A percentile compares a stretch with the other conserved stretches of the same genome.
Evolutionary conservation across 805 yeast genomes (phyloP).

Genomic region (Candida michaelii): DNA sequence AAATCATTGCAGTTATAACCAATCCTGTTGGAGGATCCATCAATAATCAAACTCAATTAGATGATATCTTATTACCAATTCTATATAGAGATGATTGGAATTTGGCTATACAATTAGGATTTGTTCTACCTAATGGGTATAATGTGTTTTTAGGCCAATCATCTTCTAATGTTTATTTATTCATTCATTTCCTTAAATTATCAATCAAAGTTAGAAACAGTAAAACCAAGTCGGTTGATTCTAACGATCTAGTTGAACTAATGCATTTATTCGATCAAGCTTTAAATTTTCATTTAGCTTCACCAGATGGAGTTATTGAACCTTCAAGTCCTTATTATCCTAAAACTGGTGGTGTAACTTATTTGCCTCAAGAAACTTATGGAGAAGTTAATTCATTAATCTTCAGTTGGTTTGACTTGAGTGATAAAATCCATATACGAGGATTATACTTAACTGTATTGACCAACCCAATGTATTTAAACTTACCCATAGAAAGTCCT

Average conservation of each 20-base stretch:
- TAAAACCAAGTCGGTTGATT: slow-evolving; percentile 11
- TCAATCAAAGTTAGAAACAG: slow-evolving; percentile 20
- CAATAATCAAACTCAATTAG: slow-evolving; percentile 34
- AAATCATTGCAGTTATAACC: slow-evolving; percentile 49
- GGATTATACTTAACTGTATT: slow-evolving; percentile 33
- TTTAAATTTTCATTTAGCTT: slow-evolving; percentile 13
- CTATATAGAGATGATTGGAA: slow-evolving; percentile 23
- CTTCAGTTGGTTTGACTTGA: slow-evolving; percentile 49
- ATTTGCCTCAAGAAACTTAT: slow-evolving; percentile 17
- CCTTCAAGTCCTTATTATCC: slow-evolving; percentile 17
- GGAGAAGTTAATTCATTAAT: slow-evolving; percentile 18
- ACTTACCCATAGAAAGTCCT: slow-evolving; percentile 10
- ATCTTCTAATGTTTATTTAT: slow-evolving; percentile 26
- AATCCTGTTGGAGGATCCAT: slow-evolving; percentile 53
- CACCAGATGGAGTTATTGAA: slow-evolving; percentile 14
- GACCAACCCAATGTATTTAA: slow-evolving; percentile 14
- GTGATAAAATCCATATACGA: slow-evolving; percentile 43
- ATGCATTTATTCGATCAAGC: slow-evolving; percentile 19
- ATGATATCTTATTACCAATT: slow-evolving; percentile 21
- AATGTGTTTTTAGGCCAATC: slow-evolving; percentile 47
- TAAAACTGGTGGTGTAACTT: slow-evolving; percentile 13
- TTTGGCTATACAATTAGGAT: slow-evolving; percentile 26
- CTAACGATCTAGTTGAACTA: slow-evolving; percentile 20
- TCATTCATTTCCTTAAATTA: slow-evolving; percentile 35
- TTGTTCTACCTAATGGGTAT: slow-evolving; percentile 43